These are phyloP conservation scores for Ophidiomyces ophidiicola DNA, from an alignment of 2,329 filamentous ascomycete genomes.

Conservation along the genomic window DNA sequence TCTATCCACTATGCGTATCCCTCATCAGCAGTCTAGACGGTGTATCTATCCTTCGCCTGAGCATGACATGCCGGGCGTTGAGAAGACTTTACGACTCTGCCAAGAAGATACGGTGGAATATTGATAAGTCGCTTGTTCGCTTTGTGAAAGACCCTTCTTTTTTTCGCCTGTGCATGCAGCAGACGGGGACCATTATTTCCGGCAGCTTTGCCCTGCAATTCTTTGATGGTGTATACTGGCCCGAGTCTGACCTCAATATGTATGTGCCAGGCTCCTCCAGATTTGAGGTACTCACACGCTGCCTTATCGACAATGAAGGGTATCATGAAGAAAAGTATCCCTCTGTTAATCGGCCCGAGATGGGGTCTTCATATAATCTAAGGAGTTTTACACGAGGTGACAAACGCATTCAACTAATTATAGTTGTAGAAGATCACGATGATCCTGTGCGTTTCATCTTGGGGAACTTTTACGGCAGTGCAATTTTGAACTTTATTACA, in stretches of 20 bases:
- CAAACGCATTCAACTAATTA: neutral
- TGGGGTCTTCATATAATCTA: too few relatives aligned
- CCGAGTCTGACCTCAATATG: constrained; percentile 1
- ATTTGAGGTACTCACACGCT: neutral
- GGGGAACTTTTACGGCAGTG: constrained; percentile 1
- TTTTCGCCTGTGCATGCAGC: neutral
- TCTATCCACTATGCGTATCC: neutral
- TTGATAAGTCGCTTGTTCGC: neutral
- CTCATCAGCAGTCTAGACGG: neutral
- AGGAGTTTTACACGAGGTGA: neutral
- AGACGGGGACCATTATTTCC: neutral
- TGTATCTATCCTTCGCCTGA: neutral
- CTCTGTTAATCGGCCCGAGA: too few relatives aligned
- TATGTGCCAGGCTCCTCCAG: neutral
- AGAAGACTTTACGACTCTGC: neutral
- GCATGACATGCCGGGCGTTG: neutral
- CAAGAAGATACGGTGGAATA: neutral
- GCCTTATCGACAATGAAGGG: constrained; percentile 1
- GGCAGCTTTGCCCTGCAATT: constrained; percentile 4
- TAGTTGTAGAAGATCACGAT: neutral
- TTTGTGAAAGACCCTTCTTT: neutral
- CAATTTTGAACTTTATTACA: constrained; percentile 6
- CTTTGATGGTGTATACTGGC: neutral
- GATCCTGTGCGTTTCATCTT: neutral
- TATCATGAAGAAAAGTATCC: neutral